These are phyloP conservation scores for Achaetomium macrosporum DNA, from an alignment of 2,329 filamentous ascomycete species.

Conservation along the genomic window DNA sequence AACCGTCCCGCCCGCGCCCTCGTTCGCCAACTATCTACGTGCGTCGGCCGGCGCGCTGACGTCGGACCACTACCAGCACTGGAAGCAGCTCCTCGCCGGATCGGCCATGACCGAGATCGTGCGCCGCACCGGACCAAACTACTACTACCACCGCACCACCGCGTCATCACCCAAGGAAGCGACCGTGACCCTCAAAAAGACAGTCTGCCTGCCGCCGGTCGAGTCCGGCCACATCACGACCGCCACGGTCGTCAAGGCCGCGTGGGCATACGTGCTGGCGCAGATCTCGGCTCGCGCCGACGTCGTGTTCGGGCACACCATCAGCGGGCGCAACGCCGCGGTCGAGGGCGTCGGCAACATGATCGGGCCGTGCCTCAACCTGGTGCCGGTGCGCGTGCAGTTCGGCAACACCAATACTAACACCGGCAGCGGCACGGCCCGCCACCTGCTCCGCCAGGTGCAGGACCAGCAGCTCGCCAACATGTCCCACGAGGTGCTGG, in stretches of 20 bases:
- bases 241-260: slow-evolving; percentile 41
- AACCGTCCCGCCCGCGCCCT: slow-evolving; percentile 23
- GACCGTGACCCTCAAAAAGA: slow-evolving; percentile 21
- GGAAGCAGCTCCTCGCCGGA: slow-evolving; percentile 37
- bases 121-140: slow-evolving; percentile 12
- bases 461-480: slow-evolving; percentile 36
- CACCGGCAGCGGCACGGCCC: slow-evolving; percentile 31
- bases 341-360: slow-evolving; percentile 33
- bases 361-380: slow-evolving; percentile 37
- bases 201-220: slow-evolving; percentile 18
- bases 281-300: slow-evolving; percentile 32
- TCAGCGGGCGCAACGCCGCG: slow-evolving; percentile 35
- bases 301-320: slow-evolving; percentile 37
- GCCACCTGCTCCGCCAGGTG: slow-evolving; percentile 34
- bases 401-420: slow-evolving; percentile 25
- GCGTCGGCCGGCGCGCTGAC: slow-evolving; percentile 21
- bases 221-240: slow-evolving; percentile 28
- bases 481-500: slow-evolving; percentile 24
- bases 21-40: slow-evolving; percentile 29
- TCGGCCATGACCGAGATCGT: slow-evolving; percentile 27
- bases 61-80: slow-evolving; percentile 36
- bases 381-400: slow-evolving; percentile 36
- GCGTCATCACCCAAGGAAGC: slow-evolving; percentile 8
- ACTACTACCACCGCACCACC: slow-evolving; percentile 4
- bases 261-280: slow-evolving; percentile 38